These are phyloP conservation scores for Fusarium ramigenum DNA, from an alignment of 2,329 filamentous ascomycete species.

Conservation along the genomic window DNA sequence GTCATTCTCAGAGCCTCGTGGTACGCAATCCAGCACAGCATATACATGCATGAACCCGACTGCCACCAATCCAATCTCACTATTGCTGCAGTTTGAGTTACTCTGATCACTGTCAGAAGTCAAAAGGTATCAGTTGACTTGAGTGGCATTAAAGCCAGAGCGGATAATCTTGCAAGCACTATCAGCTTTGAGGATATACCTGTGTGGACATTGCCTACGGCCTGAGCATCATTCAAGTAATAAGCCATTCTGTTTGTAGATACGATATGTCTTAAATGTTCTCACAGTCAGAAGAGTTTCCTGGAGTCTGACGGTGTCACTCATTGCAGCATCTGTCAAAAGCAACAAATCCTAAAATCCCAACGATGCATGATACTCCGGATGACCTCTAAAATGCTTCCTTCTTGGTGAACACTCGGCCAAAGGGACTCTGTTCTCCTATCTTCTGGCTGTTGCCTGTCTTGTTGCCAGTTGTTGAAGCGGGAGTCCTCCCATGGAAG, in stretches of 20 bases:
- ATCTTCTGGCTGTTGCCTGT: not conserved
- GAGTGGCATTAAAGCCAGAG: not conserved
- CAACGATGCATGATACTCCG: not conserved
- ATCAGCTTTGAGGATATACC: not conserved
- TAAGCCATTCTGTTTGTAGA: not conserved
- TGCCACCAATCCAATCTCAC: not conserved
- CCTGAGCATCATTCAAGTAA: not conserved
- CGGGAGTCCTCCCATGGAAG: conserved; percentile 23
- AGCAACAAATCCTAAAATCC: not conserved
- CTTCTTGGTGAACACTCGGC: not conserved
- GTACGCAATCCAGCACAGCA: not conserved
- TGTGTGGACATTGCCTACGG: not conserved
- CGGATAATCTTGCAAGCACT: not conserved
- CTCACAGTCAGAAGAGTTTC: not conserved
- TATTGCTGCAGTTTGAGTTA: not conserved
- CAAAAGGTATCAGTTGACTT: not conserved
- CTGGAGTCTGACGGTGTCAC: not conserved
- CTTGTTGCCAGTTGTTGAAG: not conserved
- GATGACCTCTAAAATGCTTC: not conserved
- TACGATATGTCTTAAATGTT: not conserved
- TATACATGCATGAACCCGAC: not conserved
- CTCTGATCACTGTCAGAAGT: not conserved
- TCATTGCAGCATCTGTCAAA: not conserved
- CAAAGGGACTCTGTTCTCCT: not conserved
- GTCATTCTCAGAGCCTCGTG: not conserved